Evolutionary conservation across 1,284 basidiomycete genomes (phyloP), one percentile per base, ranked within the genome.

Genomic region (Moesziomyces sp.): DNA sequence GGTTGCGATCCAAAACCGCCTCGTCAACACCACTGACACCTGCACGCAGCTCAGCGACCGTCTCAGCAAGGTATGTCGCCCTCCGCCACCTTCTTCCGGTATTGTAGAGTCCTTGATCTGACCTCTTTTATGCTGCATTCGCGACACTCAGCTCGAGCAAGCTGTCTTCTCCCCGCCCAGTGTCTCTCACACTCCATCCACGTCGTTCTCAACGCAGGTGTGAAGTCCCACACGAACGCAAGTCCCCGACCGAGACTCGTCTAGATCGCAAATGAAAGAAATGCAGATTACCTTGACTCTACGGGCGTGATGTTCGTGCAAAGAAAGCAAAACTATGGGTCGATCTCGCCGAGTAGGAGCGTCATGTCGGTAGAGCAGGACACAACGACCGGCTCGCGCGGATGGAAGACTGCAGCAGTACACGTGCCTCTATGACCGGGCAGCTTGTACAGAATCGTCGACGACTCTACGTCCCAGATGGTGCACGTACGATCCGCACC

Each of bases 381-480:
- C 11, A 81, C 73, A 10, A 83, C 73, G 53, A 84, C 78, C 4
- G 83, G 81, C 58, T 84, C 82, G 23, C 51, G 68, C 1, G 83
- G 83, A 67, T 84, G 83, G 47, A 82, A 73, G n/a, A 74, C 76
- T 11, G 79, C 78, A 2, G 81, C 78, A 1, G 83, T 84, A 46
- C 79, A 81, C 1, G 82, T 82, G 4, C 83, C 83, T 57, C 70
- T 76, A 55, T 84, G 83, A 5, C 83, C 83, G 3, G 83, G 83
- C 23, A 84, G 64, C 60, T 83, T 83, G 66, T 81, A 83, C 44
- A 82, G 49, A 6, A 83, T 78, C 18, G 68, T 59, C 33, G 64
- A 63, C 24, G 61, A 71, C 46, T 80, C 75, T 2, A 79, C 75
- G 43, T 81, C 73, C 82, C 82, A 83, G n/a, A 83, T 64, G 1